Conservation (phyloP, 169 alveolate species). For the Plasmodium coatneyi region DNA sequence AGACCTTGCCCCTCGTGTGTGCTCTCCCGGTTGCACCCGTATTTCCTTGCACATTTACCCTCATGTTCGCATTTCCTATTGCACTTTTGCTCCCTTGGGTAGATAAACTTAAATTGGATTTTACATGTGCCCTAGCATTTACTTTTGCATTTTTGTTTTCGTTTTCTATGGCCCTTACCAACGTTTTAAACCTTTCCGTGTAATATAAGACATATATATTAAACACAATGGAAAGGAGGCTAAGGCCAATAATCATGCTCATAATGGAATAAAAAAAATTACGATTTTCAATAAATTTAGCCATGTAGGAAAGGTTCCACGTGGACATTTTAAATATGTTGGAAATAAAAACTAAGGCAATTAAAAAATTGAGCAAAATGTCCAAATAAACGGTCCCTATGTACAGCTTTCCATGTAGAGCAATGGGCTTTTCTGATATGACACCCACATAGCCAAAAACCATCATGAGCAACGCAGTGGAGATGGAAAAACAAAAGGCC, state of each 20-base stretch:
- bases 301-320: not conserved
- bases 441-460: constrained; percentile 58
- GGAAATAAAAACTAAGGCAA: not conserved
- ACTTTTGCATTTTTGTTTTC: not conserved
- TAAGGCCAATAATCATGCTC: constrained; percentile 1
- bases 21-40: not conserved
- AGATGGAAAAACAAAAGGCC: not conserved
- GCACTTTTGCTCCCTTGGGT: not conserved
- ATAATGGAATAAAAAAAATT: constrained; percentile 25
- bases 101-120: not conserved
- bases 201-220: constrained; percentile 23
- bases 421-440: constrained; percentile 13
- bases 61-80: not conserved
- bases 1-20: not conserved
- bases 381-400: constrained; percentile 14
- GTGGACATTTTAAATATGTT: constrained; percentile 6
- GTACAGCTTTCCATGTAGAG: constrained; percentile 2
- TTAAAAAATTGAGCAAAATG: constrained; percentile 31
- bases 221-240: constrained; percentile 28
- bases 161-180: not conserved
- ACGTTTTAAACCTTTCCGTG: constrained; percentile 16
- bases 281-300: not conserved
- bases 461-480: constrained; percentile 24
- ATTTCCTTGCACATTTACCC: not conserved
- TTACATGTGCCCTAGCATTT: not conserved